These are phyloP conservation scores for Inosperma sp. DNA, from an alignment of 768 basidiomycete genomes.

Conservation along the genomic window DNA sequence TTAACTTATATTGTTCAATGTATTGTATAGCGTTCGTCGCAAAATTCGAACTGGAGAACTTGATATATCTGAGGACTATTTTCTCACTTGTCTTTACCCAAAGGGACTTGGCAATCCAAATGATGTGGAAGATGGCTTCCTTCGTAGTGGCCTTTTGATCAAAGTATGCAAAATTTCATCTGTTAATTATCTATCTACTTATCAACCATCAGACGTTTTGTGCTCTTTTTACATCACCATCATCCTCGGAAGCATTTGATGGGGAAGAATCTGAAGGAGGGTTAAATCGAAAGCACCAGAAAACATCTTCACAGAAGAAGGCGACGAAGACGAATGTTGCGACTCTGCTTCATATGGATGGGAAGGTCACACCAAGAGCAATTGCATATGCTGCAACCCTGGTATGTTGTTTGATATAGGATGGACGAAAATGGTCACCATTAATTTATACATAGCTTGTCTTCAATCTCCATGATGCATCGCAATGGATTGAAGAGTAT, in stretches of 20 bases:
- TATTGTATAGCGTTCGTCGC: constrained; percentile 5
- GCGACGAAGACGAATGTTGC: constrained; percentile 16
- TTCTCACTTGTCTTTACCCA: constrained; percentile 6
- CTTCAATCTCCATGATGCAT: constrained; percentile 18
- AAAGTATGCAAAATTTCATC: constrained; percentile 12
- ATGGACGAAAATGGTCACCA: not conserved
- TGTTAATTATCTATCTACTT: not conserved
- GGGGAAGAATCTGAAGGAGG: constrained; percentile 12
- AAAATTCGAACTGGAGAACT: constrained; percentile 3
- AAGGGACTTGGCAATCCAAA: constrained; percentile 4
- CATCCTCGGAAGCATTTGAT: constrained; percentile 10
- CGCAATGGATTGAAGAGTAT: constrained; percentile 16
- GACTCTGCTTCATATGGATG: constrained; percentile 12
- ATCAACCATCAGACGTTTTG: constrained; percentile 12
- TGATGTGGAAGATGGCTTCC: constrained; percentile 11
- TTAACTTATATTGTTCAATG: not conserved
- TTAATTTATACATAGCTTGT: constrained; percentile 16
- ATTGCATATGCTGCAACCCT: constrained; percentile 28
- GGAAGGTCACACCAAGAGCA: constrained; percentile 18
- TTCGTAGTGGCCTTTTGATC: constrained; percentile 11
- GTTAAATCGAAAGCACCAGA: constrained; percentile 4
- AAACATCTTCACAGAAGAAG: constrained; percentile 6
- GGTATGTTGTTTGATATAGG: constrained; percentile 15
- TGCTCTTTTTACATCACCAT: constrained; percentile 15
- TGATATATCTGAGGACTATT: constrained; percentile 8